Percentiles rank a stretch among this genome's conserved stretches.
Conservation (phyloP, 257 asterid species). For the Fraxinus quadrangulata region DNA sequence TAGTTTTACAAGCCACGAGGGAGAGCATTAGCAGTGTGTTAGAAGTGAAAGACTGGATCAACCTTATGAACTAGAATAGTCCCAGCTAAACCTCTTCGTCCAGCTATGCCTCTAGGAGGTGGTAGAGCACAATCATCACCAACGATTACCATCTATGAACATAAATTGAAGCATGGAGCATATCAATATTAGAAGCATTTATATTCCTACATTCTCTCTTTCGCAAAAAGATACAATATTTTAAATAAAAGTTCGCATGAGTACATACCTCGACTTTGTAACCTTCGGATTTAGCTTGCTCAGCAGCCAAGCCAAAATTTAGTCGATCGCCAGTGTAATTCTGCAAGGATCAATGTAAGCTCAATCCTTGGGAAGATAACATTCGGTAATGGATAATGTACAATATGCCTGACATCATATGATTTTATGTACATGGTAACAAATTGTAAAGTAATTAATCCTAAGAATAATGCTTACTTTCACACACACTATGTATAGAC, state of each 20-base stretch:
- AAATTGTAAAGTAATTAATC: not conserved
- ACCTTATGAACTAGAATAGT: constrained; percentile 95
- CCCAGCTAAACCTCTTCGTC: constrained; percentile 99
- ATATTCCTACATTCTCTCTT: not conserved
- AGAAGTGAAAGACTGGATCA: constrained; percentile 21
- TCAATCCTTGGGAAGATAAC: not conserved
- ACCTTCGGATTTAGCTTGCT: constrained; percentile 97
- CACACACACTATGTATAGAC: not conserved
- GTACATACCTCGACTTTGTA: constrained; percentile 82
- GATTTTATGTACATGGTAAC: constrained; percentile 1
- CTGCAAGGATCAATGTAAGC: constrained; percentile 39
- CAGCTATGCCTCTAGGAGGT: constrained; percentile 99
- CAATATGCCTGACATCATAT: constrained; percentile 4
- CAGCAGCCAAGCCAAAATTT: constrained; percentile 98
- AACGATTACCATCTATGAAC: constrained; percentile 86
- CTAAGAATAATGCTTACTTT: not conserved
- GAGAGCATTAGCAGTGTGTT: constrained; percentile 10
- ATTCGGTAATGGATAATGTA: constrained; percentile 2
- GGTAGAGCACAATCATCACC: constrained; percentile 99
- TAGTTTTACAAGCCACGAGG: constrained; percentile 23
- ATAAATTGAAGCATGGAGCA: constrained; percentile 18
- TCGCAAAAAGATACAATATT: not conserved
- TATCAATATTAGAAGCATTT: not conserved
- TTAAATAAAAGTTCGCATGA: not conserved
- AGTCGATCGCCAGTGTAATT: constrained; percentile 95